A percentile compares a stretch with the other conserved stretches of the same genome.
Evolutionary conservation across 1,284 basidiomycete genomes (phyloP).

Genomic region (Moesziomyces antarcticus): DNA sequence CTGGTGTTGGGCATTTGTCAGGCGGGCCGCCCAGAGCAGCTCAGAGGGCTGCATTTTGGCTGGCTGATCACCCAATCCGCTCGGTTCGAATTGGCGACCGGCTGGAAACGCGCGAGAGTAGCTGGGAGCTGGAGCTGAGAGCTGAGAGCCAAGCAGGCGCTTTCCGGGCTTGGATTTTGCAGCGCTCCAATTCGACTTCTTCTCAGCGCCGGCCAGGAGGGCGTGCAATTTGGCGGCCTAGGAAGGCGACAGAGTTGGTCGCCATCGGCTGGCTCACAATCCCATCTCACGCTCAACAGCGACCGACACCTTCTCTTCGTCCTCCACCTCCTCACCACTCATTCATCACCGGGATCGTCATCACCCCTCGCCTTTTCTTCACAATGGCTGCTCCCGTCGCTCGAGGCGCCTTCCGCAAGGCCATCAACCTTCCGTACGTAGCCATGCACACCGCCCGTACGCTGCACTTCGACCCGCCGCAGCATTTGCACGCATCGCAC

Average conservation of each 20-base stretch:
- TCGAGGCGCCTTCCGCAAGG: constrained; percentile 68
- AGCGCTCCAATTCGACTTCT: background rate
- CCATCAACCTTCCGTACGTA: constrained; percentile 76
- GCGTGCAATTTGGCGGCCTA: background rate
- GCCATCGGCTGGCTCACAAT: constrained; percentile 16
- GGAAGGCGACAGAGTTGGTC: constrained; percentile 3
- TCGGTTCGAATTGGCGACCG: constrained; percentile 22
- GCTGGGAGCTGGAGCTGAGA: background rate
- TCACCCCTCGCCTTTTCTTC: constrained; percentile 6
- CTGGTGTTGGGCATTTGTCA: constrained; percentile 30
- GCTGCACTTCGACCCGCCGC: background rate
- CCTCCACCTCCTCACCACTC: constrained; percentile 29
- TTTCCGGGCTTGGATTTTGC: constrained; percentile 7
- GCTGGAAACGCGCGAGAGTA: background rate
- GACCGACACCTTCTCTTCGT: constrained; percentile 16
- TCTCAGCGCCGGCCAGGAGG: background rate
- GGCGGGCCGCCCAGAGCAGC: constrained; percentile 3
- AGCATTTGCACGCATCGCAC: constrained; percentile 1
- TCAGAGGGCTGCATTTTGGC: constrained; percentile 1
- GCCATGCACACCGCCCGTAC: background rate
- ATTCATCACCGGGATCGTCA: constrained; percentile 22
- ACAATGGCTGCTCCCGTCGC: constrained; percentile 55
- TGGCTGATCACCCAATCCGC: constrained; percentile 35
- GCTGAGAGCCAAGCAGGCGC: background rate
- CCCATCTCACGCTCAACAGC: constrained; percentile 2